Evolutionary conservation across 306 rosid species (phyloP), one percentile per base, ranked within the genome.

Genomic region (Bauhinia variegata): DNA sequence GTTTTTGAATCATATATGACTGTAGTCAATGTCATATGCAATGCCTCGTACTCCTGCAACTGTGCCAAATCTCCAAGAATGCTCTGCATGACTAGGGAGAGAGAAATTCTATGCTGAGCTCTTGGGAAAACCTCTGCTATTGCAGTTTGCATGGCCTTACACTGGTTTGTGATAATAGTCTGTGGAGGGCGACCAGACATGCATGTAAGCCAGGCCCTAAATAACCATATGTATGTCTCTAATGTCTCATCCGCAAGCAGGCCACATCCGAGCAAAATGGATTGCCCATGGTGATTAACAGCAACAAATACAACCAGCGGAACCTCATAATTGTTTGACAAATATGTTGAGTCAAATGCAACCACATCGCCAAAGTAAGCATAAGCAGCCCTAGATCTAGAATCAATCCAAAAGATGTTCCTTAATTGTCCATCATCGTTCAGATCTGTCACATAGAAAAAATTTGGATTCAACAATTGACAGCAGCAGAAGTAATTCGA

Each of bases 181-280:
- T 93, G 97, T 11, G 98, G 97, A 63, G 97, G 93, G 59, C 90
- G 96, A 68, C 98, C 97, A 30, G 86, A 84, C 95, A 93, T 82
- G 72, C 91, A 86, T 11, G 98, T 88, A 67, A 93, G 86, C 98
- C 98, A 93, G 16, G 89, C 96, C 86, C 98, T 86, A 81, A 93
- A 86, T 47, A 89, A 74, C 98, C 98, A 93, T 65, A 84, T 64
- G 73, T 87, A 93, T 2, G 96, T 83, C 63, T 93, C 98, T 43
- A 76, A 66, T 9, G 87, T 78, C 80, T 89, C 96, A 63, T 86
- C 98, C 4, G 95, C 89, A 70, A 93, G 88, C 69, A 93, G 80
- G 67, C 95, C 97, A 77, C 92, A 87, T 43, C 97, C 98, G 63
- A 89, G 77, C 57, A 89, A 82, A 76, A 86, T 15, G 23, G 86